Percentiles rank a stretch among this genome's conserved stretches.
Evolutionary conservation across 352 stramenopile species (phyloP).

Genomic region (Phytophthora idaei): DNA sequence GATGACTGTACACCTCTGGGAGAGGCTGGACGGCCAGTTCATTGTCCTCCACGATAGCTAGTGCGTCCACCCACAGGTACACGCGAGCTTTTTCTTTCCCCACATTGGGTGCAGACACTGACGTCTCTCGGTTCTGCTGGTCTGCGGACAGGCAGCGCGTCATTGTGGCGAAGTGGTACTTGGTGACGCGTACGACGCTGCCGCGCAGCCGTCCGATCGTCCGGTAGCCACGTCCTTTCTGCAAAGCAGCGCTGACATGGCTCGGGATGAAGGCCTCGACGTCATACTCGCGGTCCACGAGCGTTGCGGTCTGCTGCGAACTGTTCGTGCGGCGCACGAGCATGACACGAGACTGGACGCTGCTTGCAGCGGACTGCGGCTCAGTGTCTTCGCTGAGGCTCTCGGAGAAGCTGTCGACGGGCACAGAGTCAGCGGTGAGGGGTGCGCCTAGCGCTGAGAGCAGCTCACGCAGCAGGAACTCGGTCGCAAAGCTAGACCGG

Average conservation of each 20-base stretch:
- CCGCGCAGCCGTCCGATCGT: conserved; percentile 51
- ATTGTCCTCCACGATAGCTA: conserved; percentile 58
- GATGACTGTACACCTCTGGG: conserved; percentile 39
- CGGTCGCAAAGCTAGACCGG: conserved; percentile 40
- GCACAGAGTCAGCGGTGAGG: not conserved
- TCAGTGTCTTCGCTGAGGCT: conserved; percentile 64
- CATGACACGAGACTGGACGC: conserved; percentile 50
- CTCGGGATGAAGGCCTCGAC: conserved; percentile 58
- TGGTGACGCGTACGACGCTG: conserved; percentile 56
- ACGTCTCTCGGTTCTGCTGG: conserved; percentile 14
- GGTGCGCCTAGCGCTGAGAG: conserved; percentile 48
- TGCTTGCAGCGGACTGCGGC: conserved; percentile 34
- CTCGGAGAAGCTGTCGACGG: conserved; percentile 42
- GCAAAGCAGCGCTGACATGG: conserved; percentile 25
- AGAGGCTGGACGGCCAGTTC: conserved; percentile 50
- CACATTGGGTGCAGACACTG: conserved; percentile 26
- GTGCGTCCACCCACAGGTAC: conserved; percentile 50
- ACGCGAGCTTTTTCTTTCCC: conserved; percentile 24
- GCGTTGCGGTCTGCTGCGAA: conserved; percentile 41
- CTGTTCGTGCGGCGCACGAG: conserved; percentile 55
- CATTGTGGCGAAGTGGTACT: conserved; percentile 67
- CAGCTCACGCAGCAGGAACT: conserved; percentile 66
- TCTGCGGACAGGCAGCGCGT: conserved; percentile 37
- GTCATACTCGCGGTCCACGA: conserved; percentile 56
- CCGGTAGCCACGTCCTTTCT: conserved; percentile 33